Percentiles rank a stretch among this genome's conserved stretches.
These are phyloP conservation scores for Trichosporon sp. DNA, from an alignment of 1,284 basidiomycete species.

Conservation along the genomic window DNA sequence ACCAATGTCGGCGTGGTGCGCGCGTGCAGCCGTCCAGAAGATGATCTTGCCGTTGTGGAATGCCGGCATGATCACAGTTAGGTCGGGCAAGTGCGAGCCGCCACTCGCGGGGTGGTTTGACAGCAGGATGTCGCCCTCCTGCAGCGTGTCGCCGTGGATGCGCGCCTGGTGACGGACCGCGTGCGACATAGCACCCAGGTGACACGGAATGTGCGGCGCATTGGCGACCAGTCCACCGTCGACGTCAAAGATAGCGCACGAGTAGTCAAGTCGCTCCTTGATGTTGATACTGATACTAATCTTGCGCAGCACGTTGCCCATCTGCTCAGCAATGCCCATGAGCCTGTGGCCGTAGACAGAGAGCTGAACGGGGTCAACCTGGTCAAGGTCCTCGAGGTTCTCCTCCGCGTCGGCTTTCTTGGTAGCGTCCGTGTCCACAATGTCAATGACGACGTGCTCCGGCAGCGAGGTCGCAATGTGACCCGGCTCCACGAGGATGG, in stretches of 20 bases:
- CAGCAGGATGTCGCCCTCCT: constrained; percentile 50
- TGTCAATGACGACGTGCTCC: constrained; percentile 35
- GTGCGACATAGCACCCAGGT: constrained; percentile 40
- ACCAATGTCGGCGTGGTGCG: constrained; percentile 50
- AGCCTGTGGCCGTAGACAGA: constrained; percentile 54
- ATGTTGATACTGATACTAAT: constrained; percentile 49
- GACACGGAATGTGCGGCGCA: constrained; percentile 47
- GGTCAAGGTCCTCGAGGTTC: constrained; percentile 21
- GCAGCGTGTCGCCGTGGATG: constrained; percentile 29
- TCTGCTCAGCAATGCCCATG: constrained; percentile 51
- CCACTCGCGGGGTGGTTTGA: constrained; percentile 52
- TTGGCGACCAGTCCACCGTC: constrained; percentile 52
- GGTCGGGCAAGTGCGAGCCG: constrained; percentile 52
- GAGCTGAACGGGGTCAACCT: constrained; percentile 52
- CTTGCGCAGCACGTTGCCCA: constrained; percentile 52
- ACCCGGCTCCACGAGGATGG: constrained; percentile 36
- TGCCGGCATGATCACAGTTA: constrained; percentile 47
- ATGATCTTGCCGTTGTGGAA: constrained; percentile 39
- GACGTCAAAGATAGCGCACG: constrained; percentile 50
- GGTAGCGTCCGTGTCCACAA: constrained; percentile 22
- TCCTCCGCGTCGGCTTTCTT: constrained; percentile 5
- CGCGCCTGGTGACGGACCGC: constrained; percentile 36
- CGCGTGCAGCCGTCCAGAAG: constrained; percentile 42
- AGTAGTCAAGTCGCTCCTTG: constrained; percentile 44
- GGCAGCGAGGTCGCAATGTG: constrained; percentile 25